These are phyloP conservation scores for Hymenoscyphus occultus DNA, from an alignment of 2,329 filamentous ascomycete genomes.

Conservation along the genomic window DNA sequence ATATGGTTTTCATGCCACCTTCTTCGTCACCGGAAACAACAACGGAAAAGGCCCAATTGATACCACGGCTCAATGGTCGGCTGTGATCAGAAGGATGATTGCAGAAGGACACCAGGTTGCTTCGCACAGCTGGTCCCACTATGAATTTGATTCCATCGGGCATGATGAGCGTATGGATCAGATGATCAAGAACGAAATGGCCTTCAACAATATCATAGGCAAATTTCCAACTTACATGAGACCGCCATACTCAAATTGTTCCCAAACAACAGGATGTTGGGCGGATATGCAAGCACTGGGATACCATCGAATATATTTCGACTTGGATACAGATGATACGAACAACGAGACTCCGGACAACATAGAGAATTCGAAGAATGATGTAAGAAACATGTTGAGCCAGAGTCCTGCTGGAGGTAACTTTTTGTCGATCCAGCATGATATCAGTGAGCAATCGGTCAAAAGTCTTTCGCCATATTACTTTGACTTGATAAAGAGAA, in stretches of 20 bases:
- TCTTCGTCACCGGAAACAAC: slow-evolving; percentile 61
- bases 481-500: slow-evolving; percentile 33
- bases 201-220: slow-evolving; percentile 51
- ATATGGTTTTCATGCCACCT: slow-evolving; percentile 63
- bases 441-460: slow-evolving; percentile 37
- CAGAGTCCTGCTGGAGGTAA: slow-evolving; percentile 22
- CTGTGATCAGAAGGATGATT: slow-evolving; percentile 42
- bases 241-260: slow-evolving; percentile 39
- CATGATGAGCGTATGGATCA: slow-evolving; percentile 39
- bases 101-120: slow-evolving; percentile 53
- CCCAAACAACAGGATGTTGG: slow-evolving; percentile 39
- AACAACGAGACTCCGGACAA: slow-evolving; percentile 40
- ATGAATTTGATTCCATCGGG: slow-evolving; percentile 19
- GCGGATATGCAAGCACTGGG: slow-evolving; percentile 37
- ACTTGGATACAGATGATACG: slow-evolving; percentile 50
- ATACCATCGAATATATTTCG: slow-evolving; percentile 48
- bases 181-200: slow-evolving; percentile 53
- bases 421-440: slow-evolving; percentile 44
- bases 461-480: slow-evolving; percentile 34
- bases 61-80: slow-evolving; percentile 42
- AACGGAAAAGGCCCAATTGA: slow-evolving; percentile 38
- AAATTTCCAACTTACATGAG: slow-evolving; percentile 52
- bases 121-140: slow-evolving; percentile 53
- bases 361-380: slow-evolving; percentile 46
- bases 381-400: slow-evolving; percentile 40